A percentile compares a stretch with the other conserved stretches of the same genome.
These are phyloP conservation scores for Daldinia caldariorum DNA, from an alignment of 495 filamentous ascomycete genomes.

Conservation along the genomic window DNA sequence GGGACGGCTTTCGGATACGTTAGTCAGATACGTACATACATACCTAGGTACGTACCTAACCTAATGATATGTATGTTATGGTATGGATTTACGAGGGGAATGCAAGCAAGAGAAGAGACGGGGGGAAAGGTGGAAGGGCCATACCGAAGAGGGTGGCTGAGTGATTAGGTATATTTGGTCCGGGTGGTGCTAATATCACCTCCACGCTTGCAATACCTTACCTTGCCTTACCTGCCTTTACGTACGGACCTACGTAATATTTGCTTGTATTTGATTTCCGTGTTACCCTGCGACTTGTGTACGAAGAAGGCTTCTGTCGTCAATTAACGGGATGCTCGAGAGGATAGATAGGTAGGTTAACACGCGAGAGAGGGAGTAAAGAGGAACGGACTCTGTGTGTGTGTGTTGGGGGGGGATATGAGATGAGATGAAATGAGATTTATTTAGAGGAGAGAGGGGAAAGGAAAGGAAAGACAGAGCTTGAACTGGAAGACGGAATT, in stretches of 20 bases:
- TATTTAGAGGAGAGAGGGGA: too few species aligned
- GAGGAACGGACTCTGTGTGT: too few species aligned
- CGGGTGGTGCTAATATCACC: slow-evolving; percentile 8
- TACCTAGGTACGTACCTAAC: too few species aligned
- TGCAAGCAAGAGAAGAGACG: not conserved
- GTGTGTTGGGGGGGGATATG: not conserved
- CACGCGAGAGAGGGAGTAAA: not conserved
- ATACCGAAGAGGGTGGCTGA: not conserved
- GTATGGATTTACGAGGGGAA: slow-evolving; percentile 4
- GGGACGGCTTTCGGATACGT: not conserved
- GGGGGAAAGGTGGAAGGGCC: not conserved
- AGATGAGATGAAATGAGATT: not conserved
- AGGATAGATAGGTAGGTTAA: not conserved
- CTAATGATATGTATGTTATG: too few species aligned
- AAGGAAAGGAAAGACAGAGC: not conserved
- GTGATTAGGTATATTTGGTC: slow-evolving; percentile 5
- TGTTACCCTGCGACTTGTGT: not conserved
- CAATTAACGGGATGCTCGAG: not conserved
- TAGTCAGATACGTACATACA: not conserved
- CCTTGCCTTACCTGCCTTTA: not conserved
- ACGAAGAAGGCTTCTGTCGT: not conserved
- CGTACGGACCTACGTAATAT: not conserved
- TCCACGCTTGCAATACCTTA: not conserved
- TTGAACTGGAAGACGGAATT: not conserved
- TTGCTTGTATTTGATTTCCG: not conserved